Base-by-base conservation (phyloP, 345 rosid genomes). In the Salix udensis region DNA sequence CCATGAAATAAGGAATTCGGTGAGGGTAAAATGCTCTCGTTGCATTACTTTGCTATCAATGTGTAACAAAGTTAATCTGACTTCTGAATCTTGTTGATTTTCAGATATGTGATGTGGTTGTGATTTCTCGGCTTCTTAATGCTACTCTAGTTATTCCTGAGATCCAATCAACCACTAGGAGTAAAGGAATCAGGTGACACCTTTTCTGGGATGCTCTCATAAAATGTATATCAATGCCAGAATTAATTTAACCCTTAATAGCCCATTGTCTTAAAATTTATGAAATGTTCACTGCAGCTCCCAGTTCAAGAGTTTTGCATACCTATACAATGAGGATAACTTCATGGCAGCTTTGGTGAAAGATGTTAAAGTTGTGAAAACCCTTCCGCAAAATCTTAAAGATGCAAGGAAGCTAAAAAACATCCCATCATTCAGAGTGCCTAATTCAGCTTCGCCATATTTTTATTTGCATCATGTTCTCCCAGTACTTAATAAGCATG, bases 141-240 rank as follows among this genome's bases (percentile, higher is more conserved):
- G 97, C 98, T 0, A 88, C 99, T 75, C 76, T 96, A 72, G 99
- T 96, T 21, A 72, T 91, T 81, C 99, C 99, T 40, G 98, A 96
- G 90, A 88, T 96, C 80, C 99, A 96, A 80, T 94, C 97, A 77
- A 96, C 99, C 68, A 96, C 99, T 15, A 93, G 99, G 84, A 96
- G 91, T 83, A 96, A 96, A 86, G 99, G 99, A 69, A 96, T 96
- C 82, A 96, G 98, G 97, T 94, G 74, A 64, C 0, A n/a, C 60
- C 1, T 1, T 76, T 70, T 37, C 23, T 53, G 72, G 73, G 30
- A 68, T 69, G 28, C 65, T 8, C 66, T 3, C 71, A 7, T 36
- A 12, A 44, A 67, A 78, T 71, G 14, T 70, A 65, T 21, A 50
- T 66, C 64, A 18, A 46, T 50, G 21, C 70, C 2, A 36, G 8